A percentile compares a stretch with the other conserved stretches of the same genome.
Evolutionary conservation across 2,329 filamentous ascomycete genomes (phyloP).

Genomic region (Curvularia eragrostidis): DNA sequence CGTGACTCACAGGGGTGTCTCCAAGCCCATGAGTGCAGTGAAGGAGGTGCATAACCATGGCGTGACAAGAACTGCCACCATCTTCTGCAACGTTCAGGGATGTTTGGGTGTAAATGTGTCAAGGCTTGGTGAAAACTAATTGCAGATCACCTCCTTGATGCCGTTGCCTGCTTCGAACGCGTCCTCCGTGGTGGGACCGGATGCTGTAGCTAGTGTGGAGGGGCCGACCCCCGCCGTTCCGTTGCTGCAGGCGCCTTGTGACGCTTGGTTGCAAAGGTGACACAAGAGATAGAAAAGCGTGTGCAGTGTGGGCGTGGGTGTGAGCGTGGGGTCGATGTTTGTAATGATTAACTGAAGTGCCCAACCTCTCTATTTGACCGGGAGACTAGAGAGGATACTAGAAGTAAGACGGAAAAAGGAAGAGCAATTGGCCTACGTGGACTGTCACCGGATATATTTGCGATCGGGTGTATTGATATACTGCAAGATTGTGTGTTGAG

Average conservation of each 20-base stretch:
- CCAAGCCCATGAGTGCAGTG: conserved; percentile 30
- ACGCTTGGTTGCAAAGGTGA: conserved; percentile 24
- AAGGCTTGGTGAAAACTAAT: conserved; percentile 13
- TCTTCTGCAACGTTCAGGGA: conserved; percentile 30
- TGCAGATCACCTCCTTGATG: conserved; percentile 12
- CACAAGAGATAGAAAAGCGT: conserved; percentile 6
- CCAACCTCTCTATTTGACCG: conserved; percentile 12
- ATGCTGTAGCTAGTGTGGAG: conserved; percentile 13
- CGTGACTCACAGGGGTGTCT: conserved; percentile 40
- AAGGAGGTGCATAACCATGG: conserved; percentile 27
- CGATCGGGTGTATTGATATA: conserved; percentile 8
- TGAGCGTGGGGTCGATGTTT: conserved; percentile 8
- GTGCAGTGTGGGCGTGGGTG: conserved; percentile 6
- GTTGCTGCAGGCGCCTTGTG: conserved; percentile 17
- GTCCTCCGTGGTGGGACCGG: conserved; percentile 25
- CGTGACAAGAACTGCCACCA: conserved; percentile 28
- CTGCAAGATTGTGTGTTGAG: conserved; percentile 15
- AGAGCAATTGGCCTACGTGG: conserved; percentile 5
- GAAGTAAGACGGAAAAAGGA: not conserved
- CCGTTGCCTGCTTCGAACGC: conserved; percentile 42
- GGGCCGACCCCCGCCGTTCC: conserved; percentile 27
- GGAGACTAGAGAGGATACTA: conserved; percentile 8
- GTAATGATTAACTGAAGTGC: conserved; percentile 12
- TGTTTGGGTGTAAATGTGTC: conserved; percentile 17
- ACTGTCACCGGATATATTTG: conserved; percentile 4